These are phyloP conservation scores for Trichopus zeylanicus DNA, from an alignment of 116 monocot genomes.

Conservation along the genomic window DNA sequence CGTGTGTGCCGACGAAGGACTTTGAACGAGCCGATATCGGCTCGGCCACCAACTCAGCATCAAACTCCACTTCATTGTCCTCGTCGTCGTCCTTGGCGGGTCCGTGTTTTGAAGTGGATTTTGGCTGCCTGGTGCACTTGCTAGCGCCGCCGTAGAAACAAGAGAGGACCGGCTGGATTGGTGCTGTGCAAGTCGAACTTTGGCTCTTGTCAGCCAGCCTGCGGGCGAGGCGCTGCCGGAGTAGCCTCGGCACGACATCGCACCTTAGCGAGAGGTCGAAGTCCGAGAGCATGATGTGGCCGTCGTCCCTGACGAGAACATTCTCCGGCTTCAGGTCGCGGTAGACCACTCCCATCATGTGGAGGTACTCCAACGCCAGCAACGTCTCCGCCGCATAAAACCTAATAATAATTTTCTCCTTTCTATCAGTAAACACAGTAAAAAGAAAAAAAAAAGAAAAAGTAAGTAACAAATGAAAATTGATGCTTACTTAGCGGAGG, in stretches of 20 bases:
- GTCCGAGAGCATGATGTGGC: slow-evolving; percentile 81
- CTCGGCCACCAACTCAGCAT: slow-evolving; percentile 55
- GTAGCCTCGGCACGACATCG: slow-evolving; percentile 42
- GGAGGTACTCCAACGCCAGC: slow-evolving; percentile 54
- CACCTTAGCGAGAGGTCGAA: slow-evolving; percentile 70
- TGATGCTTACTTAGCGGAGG: slow-evolving; percentile 25
- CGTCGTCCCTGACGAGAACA: slow-evolving; percentile 51
- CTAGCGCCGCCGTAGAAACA: slow-evolving; percentile 33
- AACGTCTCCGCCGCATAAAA: slow-evolving; percentile 54
- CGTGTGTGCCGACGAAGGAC: slow-evolving; percentile 70
- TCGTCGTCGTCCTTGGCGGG: not conserved
- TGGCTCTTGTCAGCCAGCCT: not conserved
- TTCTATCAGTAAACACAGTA: not conserved
- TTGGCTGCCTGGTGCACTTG: slow-evolving; percentile 8
- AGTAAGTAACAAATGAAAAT: not conserved
- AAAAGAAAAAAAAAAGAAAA: not conserved
- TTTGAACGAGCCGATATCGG: slow-evolving; percentile 44
- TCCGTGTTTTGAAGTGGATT: too few relatives aligned
- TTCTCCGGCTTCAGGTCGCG: slow-evolving; percentile 63
- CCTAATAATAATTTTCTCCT: too few relatives aligned
- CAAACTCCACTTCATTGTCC: slow-evolving; percentile 5
- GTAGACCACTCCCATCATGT: slow-evolving; percentile 67
- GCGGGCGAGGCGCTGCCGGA: slow-evolving; percentile 2
- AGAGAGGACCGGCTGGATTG: slow-evolving; percentile 65
- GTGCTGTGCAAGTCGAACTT: not conserved